Conservation (phyloP, 2,329 filamentous ascomycete genomes). For the Daldinia sp. region DNA sequence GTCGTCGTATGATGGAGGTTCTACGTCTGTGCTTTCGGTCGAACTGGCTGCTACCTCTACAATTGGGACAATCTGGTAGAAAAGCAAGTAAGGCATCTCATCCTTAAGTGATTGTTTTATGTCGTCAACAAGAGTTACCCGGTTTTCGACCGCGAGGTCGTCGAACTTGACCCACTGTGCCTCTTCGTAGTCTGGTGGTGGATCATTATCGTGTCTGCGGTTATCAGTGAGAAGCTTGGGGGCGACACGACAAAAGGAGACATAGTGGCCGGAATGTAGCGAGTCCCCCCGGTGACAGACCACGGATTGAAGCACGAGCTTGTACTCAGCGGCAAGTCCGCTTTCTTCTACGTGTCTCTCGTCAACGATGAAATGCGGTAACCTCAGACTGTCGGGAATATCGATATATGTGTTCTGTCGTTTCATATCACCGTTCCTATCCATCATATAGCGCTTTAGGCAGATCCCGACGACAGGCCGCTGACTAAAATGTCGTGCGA, state of each 20-base stretch:
- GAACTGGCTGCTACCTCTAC: slow-evolving; percentile 68
- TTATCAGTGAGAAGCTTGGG: slow-evolving; percentile 68
- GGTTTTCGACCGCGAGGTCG: slow-evolving; percentile 73
- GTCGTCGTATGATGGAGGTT: slow-evolving; percentile 68
- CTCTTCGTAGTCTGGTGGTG: slow-evolving; percentile 72
- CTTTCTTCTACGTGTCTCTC: slow-evolving; percentile 71
- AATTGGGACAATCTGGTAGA: slow-evolving; percentile 93
- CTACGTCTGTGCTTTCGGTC: slow-evolving; percentile 55
- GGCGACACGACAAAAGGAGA: slow-evolving; percentile 83
- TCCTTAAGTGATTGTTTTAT: slow-evolving; percentile 76
- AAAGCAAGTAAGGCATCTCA: slow-evolving; percentile 94
- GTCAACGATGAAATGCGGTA: slow-evolving; percentile 90
- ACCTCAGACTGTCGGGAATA: slow-evolving; percentile 80
- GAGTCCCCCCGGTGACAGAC: slow-evolving; percentile 91
- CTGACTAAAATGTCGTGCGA: slow-evolving; percentile 86
- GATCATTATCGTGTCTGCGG: slow-evolving; percentile 61
- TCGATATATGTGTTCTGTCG: slow-evolving; percentile 86
- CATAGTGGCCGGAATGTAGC: slow-evolving; percentile 89
- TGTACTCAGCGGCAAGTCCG: slow-evolving; percentile 87
- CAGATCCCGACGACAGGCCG: slow-evolving; percentile 91
- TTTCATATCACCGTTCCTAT: slow-evolving; percentile 70
- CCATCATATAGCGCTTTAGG: slow-evolving; percentile 86
- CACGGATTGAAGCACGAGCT: slow-evolving; percentile 87
- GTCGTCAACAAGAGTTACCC: slow-evolving; percentile 81
- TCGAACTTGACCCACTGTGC: slow-evolving; percentile 92